These are phyloP conservation scores for Thalassiosira mediterranea DNA, from an alignment of 352 stramenopile genomes.

Conservation along the genomic window DNA sequence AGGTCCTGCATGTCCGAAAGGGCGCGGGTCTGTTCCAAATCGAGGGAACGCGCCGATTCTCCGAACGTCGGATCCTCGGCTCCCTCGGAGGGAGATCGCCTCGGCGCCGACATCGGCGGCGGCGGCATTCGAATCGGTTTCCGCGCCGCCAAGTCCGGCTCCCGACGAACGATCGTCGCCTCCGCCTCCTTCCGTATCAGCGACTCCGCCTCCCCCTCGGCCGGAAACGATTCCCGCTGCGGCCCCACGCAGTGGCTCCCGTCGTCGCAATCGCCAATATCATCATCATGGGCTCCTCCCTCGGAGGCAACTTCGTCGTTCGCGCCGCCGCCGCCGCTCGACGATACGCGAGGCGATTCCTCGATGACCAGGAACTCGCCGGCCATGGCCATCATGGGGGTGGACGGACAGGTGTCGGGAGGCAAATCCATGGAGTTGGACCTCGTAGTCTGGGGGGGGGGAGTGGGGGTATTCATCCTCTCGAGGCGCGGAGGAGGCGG, in stretches of 20 bases:
- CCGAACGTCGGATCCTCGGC: neutral
- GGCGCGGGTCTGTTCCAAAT: constrained; percentile 12
- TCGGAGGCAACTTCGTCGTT: constrained; percentile 4
- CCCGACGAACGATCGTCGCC: neutral
- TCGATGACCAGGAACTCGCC: constrained; percentile 21
- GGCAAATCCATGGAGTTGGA: neutral
- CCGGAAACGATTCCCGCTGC: neutral
- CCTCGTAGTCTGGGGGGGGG: neutral
- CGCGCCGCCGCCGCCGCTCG: neutral
- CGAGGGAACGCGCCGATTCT: neutral
- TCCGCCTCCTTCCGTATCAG: neutral
- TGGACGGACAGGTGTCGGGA: constrained; percentile 4
- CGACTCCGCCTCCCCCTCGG: neutral
- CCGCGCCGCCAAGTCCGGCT: too few species aligned
- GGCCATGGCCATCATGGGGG: constrained; percentile 7
- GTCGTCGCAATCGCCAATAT: constrained; percentile 6
- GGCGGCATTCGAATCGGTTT: constrained; percentile 3
- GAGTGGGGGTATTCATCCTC: constrained; percentile 5
- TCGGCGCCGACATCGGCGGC: constrained; percentile 10
- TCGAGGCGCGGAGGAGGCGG: neutral
- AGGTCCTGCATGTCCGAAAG: constrained; percentile 36
- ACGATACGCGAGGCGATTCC: constrained; percentile 1
- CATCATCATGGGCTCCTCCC: constrained; percentile 1
- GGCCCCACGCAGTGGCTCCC: neutral
- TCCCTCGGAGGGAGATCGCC: neutral